Base-by-base conservation (phyloP, 2,329 filamentous ascomycete species). In the Alternaria atra region DNA sequence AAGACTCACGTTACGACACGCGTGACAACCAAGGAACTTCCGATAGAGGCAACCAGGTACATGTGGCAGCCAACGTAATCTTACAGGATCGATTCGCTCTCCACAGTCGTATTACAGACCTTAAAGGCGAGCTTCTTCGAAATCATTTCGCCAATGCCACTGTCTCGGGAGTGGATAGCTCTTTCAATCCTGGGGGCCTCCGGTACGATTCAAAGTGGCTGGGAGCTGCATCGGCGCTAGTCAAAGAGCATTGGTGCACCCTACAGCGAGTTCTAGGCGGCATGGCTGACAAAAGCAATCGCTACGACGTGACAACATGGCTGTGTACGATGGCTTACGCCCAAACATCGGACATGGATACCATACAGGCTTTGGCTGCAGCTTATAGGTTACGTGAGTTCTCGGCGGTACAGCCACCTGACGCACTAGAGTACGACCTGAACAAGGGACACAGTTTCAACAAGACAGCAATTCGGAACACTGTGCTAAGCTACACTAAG, bases 251-350 rank as follows among this genome's bases (percentile, higher is more conserved):
- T 7, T 77, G 69, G 73, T 76, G 73, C 51, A 55, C 32, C 10
- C 40, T 76, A 1, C 73, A 77, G 29, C n/a, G 30, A 4, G 23
- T 20, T 8, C 34, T 76, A 1, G 40, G 64, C 1, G 29, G 2
- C 5, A n/a, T 25, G 4, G 13, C 55, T 12, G 5, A 27, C 1
- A 13, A 3, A 2, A 52, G 29, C 34, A 34, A 55, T 5, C 64
- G 54, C n/a, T 77, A 67, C 47, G 54, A 68, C 20, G 52, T 77
- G 0, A 57, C 66, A 32, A 65, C 69, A 2, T 77, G 71, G 68
- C 56, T 77, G 0, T 69, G 73, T 1, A 72, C 73, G 0, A 51
- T 70, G 55, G 68, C 72, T 12, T 78, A 69, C 51, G 56, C 70
- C 1, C 15, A 62, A 12, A 23, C 56, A 5, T 68, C 65, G 1